Evolutionary conservation across 345 rosid species (phyloP), one percentile per base, ranked within the genome.

Genomic region (Jatropha curcas): DNA sequence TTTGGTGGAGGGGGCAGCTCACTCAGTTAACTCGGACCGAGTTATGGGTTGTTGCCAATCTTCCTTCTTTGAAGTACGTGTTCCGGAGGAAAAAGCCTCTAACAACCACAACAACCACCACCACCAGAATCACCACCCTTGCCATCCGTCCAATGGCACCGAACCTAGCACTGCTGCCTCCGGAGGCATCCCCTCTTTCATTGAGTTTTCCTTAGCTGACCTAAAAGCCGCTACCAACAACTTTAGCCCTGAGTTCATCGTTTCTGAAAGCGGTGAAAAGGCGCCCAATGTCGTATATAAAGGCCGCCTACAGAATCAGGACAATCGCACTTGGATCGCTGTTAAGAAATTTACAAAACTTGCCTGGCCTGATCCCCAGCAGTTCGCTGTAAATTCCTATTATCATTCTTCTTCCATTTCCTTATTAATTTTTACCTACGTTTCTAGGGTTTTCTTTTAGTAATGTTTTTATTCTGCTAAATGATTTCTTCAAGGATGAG

Each of bases 281-380:
- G 87, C 91, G n/a, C 88, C 92, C 30, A 92, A 94, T 80, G 80
- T 87, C 19, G 97, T 94, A 56, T 94, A 92, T 81, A 80, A 81
- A 82, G 98, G 98, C 33, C 84, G 85, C 34, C 82, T 94, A 25
- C 83, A 72, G 64, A 81, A 67, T 35, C 74, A 78, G 43, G 79
- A 77, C 60, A 52, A 34, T 68, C 81, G 83, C 56, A 85, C 88
- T 57, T 81, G 88, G 86, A 89, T 92, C 71, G 97, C 97, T 48
- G 86, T 94, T 76, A 92, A 94, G 85, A 88, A 79, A 75, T 90
- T 92, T 73, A 71, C 88, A 7, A 92, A 87, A 79, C 41, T 71
- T 60, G 91, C 97, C n/a, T 92, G 97, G 97, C 98, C 97, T 20
- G 97, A 94, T 76, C 87, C 97, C 5, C 88, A 89, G 62, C 98